Evolutionary conservation across 495 filamentous ascomycete genomes (phyloP), one percentile per base, ranked within the genome.

Genomic region (Gamarada debralockiae): DNA sequence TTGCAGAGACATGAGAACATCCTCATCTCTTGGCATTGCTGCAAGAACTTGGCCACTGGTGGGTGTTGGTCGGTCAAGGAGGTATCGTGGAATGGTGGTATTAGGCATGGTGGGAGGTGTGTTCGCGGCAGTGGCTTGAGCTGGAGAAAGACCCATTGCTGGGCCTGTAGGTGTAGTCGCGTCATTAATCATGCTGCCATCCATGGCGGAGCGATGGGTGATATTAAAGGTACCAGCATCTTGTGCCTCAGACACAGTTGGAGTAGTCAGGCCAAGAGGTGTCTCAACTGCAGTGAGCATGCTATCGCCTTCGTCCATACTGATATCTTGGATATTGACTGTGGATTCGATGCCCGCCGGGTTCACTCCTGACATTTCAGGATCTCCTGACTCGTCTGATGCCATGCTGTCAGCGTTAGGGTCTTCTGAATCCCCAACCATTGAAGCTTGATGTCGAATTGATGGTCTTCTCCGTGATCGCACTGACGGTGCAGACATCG

Each of bases 1-100:
- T 70, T 98, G 93, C n/a, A 98, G 77, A 0, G 93, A 96, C 91
- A 97, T 95, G 56, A 98, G 72, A 14, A 98, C 93, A 63, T 98
- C 93, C 63, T 98, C 93, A 58, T 97, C 93, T 33, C 93, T 82
- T 17, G 93, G 93, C 84, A 96, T 95, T 20, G 89, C 84, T 23
- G 89, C 87, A 31, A 95, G 64, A 50, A 92, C 82, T 52, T 85
- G 81, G 20, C 85, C 81, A 57, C 79, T 78, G 0, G 80, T 71
- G 21, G 79, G 76, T 20, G 85, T 71, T 10, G 68, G 61, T n/a
- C 66, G 65, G 52, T 96, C 88, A 24, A 86, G 77, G 29, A 89
- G 75, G 66, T 91, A 89, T 31, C 88, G 81, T 21, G 90, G 83
- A 58, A 85, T 70, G 49, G 63, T 76, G 5, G 82, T 75, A 55